Base-by-base conservation (phyloP, 495 filamentous ascomycete species). In the Poronia punctata region DNA sequence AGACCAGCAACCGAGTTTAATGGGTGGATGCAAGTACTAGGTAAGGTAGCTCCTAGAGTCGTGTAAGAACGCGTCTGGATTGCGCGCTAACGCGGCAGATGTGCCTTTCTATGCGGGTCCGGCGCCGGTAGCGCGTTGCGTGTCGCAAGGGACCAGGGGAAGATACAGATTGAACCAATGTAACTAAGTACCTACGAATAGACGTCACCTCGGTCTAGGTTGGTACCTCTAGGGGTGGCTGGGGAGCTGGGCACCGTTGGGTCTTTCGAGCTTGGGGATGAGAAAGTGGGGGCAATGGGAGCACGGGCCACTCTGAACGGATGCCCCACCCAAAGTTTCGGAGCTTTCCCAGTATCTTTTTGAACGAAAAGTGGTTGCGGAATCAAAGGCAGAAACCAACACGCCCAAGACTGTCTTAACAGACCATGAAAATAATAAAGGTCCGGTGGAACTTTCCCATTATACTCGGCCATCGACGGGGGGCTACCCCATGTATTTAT, bases 31-130 rank as follows among this genome's bases (percentile, higher is more conserved):
- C 35, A 43, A 16, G 43, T 39, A 46, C 42, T 19, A 7, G 1
- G 17, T 7, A 17, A 44, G n/a, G n/a, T n/a, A n/a, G n/a, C n/a
- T n/a, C n/a, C n/a, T n/a, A 14, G 22, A 5, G 19, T 12, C 35
- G 40, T 43, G 40, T 35, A 40, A 21, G 19, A 21, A 46, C 36
- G 36, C 43, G 43, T 22, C 35, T 33, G 19, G 30, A 26, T 29
- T 27, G 43, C 37, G 43, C 43, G 35, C 30, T 35, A 30, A 11
- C 15, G 21, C 1, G 14, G 14, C 20, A 3, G 18, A 1, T 19
- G 14, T 5, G 35, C 3, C 15, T 23, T 33, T 15, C 18, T 19
- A 19, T 34, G 35, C 21, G n/a, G n/a, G n/a, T n/a, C n/a, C n/a
- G n/a, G n/a, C n/a, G n/a, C n/a, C n/a, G n/a, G n/a, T n/a, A n/a